A percentile compares a stretch with the other conserved stretches of the same genome.
Conservation (phyloP, 805 yeast genomes). For the Hanseniaspora valbyensis region DNA sequence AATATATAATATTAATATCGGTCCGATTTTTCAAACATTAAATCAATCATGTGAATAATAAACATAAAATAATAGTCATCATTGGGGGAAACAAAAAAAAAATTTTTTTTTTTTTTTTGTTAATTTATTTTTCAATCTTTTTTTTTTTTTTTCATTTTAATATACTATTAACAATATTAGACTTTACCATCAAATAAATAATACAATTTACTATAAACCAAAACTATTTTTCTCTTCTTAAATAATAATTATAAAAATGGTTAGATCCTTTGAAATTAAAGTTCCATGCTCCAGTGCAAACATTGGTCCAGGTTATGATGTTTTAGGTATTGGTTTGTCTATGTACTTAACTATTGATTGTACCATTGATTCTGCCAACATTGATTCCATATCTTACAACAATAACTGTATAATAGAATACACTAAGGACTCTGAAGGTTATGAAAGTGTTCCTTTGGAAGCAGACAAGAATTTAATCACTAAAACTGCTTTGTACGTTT, state of each 20-base stretch:
- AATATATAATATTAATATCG: too few species aligned
- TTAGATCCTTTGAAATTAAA: constrained; percentile 46
- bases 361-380: constrained; percentile 41
- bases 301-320: constrained; percentile 98
- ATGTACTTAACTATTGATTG: constrained; percentile 64
- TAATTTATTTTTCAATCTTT: too few species aligned
- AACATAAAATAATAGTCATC: too few species aligned
- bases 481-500: constrained; percentile 80
- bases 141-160: too few species aligned
- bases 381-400: constrained; percentile 46
- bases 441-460: constrained; percentile 62
- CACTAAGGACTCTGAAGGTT: constrained; percentile 63
- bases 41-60: too few species aligned
- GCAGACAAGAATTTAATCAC: constrained; percentile 80
- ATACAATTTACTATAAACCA: constrained; percentile 16
- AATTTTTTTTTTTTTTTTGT: too few species aligned
- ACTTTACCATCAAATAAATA: too few species aligned
- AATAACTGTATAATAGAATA: constrained; percentile 61
- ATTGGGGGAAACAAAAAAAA: too few species aligned
- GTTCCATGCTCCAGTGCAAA: constrained; percentile 97
- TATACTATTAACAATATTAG: too few species aligned
- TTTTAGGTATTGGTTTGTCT: constrained; percentile 79
- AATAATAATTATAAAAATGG: constrained; percentile 25
- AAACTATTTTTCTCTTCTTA: neutral
- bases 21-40: too few species aligned